These are phyloP conservation scores for Yarrowia sp. DNA, from an alignment of 805 yeast species.

Conservation along the genomic window DNA sequence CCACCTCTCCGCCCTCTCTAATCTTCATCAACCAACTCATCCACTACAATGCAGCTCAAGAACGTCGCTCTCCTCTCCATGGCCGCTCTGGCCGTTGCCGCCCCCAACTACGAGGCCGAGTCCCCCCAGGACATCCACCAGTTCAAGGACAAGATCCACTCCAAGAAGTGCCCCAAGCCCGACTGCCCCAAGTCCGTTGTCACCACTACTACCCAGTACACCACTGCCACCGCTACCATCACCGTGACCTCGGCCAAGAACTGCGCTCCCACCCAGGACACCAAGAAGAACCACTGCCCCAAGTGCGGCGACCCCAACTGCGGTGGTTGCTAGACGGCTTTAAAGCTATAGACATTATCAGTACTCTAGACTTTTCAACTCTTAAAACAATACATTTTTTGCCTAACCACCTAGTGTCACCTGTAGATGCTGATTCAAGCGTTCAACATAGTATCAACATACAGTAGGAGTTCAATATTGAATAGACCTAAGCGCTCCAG, in stretches of 20 bases:
- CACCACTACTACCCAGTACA: neutral
- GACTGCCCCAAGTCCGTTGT: conserved; percentile 14
- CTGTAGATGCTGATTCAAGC: too few relatives aligned
- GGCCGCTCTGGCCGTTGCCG: conserved; percentile 24
- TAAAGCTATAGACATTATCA: too few relatives aligned
- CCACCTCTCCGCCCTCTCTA: neutral
- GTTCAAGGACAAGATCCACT: conserved; percentile 10
- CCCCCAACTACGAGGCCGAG: conserved; percentile 18
- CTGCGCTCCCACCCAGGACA: conserved; percentile 12
- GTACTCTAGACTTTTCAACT: neutral
- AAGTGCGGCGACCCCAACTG: conserved; percentile 19
- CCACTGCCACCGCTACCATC: neutral
- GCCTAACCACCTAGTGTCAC: too few relatives aligned
- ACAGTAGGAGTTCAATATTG: too few relatives aligned
- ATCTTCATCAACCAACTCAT: neutral
- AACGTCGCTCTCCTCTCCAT: conserved; percentile 19
- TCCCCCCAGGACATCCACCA: conserved; percentile 16
- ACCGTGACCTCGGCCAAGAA: neutral
- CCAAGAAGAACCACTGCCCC: conserved; percentile 1
- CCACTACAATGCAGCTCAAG: conserved; percentile 25
- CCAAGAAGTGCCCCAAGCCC: conserved; percentile 22
- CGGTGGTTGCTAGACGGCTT: neutral
- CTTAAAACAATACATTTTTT: neutral
- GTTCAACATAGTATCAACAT: too few relatives aligned
- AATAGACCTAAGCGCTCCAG: too few relatives aligned